Evolutionary conservation across 2,329 filamentous ascomycete species (phyloP).

Genomic region (Fusarium ambrosium): DNA sequence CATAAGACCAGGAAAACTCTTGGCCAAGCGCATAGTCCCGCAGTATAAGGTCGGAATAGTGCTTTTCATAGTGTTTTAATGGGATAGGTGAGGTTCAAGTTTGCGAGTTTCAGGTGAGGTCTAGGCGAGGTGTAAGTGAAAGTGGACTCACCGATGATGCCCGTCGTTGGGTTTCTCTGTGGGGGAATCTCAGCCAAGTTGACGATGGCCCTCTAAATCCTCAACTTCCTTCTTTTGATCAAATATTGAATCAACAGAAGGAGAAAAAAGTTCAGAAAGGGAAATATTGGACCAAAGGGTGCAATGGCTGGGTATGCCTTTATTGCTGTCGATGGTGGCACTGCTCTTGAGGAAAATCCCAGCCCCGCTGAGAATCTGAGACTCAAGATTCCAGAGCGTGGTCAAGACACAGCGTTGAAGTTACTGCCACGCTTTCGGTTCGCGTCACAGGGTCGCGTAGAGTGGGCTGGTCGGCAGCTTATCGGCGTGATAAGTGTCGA

Average conservation of each 20-base stretch:
- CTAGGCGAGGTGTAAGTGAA: constrained; percentile 25
- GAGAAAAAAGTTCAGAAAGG: constrained; percentile 26
- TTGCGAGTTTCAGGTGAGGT: constrained; percentile 22
- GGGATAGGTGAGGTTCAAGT: background rate
- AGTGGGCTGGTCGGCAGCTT: constrained; percentile 25
- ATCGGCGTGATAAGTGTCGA: constrained; percentile 14
- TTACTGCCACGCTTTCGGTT: constrained; percentile 42
- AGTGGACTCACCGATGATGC: constrained; percentile 28
- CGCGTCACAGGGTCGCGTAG: constrained; percentile 35
- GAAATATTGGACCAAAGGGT: constrained; percentile 37
- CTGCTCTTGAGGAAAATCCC: constrained; percentile 28
- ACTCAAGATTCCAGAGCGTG: constrained; percentile 47
- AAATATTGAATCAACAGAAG: constrained; percentile 33
- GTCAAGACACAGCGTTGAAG: constrained; percentile 32
- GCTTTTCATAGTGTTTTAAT: background rate
- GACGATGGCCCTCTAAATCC: background rate
- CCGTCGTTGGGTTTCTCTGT: constrained; percentile 14
- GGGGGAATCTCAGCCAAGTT: constrained; percentile 13
- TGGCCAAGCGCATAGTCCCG: background rate
- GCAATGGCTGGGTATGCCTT: constrained; percentile 43
- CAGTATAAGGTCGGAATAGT: background rate
- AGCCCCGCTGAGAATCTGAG: constrained; percentile 46
- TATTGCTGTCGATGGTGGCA: constrained; percentile 39
- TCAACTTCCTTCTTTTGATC: constrained; percentile 21
- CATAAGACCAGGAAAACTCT: background rate